Evolutionary conservation across 371 early-diverging fungal species (phyloP).

Genomic region (Rhizopus microsporus): DNA sequence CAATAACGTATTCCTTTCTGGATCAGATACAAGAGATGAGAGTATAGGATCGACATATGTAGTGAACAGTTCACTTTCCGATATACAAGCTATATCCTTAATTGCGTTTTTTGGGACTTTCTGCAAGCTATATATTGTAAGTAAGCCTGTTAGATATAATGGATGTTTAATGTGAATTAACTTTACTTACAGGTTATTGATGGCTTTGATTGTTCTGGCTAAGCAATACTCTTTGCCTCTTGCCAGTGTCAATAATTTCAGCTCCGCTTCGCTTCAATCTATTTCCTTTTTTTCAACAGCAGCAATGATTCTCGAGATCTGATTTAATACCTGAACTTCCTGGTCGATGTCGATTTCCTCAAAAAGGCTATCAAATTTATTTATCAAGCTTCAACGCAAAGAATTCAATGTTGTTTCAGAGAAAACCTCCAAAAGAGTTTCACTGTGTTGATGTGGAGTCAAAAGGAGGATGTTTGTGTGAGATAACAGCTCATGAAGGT

Average conservation of each 20-base stretch:
- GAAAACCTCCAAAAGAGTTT: conserved; percentile 3
- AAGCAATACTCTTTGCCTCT: conserved; percentile 4
- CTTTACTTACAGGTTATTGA: conserved; percentile 6
- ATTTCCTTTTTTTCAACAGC: conserved; percentile 1
- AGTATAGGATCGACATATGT: background rate
- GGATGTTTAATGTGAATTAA: conserved; percentile 1
- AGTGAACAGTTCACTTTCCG: conserved; percentile 6
- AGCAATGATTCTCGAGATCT: conserved; percentile 4
- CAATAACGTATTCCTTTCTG: conserved; percentile 2
- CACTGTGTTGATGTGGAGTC: conserved; percentile 4
- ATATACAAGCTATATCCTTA: background rate
- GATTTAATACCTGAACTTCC: conserved; percentile 5
- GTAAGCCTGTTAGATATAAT: background rate
- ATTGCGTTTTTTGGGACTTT: conserved; percentile 4
- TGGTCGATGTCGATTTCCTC: conserved; percentile 4
- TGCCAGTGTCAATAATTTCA: too few relatives aligned
- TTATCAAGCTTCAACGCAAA: conserved; percentile 3
- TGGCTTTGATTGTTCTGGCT: conserved; percentile 5
- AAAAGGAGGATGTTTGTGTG: conserved; percentile 5
- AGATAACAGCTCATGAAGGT: conserved; percentile 1
- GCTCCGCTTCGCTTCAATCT: too few relatives aligned
- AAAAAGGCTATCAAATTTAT: conserved; percentile 1
- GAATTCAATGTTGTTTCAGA: conserved; percentile 1
- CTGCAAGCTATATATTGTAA: conserved; percentile 8
- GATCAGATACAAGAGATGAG: conserved; percentile 1